Evolutionary conservation across 805 yeast species (phyloP), one percentile per base, ranked within the genome.

Genomic region (Metschnikowia koreensis): DNA sequence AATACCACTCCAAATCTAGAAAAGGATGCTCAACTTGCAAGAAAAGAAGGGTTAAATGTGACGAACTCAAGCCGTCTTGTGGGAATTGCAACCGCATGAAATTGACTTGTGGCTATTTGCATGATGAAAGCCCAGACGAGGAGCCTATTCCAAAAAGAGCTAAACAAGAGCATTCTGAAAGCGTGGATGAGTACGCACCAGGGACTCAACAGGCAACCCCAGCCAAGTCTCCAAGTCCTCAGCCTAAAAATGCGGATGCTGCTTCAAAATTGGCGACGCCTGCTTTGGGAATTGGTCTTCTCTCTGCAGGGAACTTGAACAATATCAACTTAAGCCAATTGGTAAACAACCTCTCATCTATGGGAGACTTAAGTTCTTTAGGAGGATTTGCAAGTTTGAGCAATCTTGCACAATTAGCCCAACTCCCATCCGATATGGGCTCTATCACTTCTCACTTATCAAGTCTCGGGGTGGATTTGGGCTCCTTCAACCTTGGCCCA

Each of bases 21-120:
- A 81, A 82, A 51, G 98, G 98, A 0, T 92, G 98, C 70, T 80
- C 84, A 38, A 88, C 96, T 2, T 92, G 98, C 70, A 92, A 92
- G 64, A 80, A 82, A 57, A 80, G 98, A 60, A 75, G 97, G 47
- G 97, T 93, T 39, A 92, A 92, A 66, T 92, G 98, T 74, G 97
- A 92, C 66, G 97, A 93, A 67, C 73, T 74, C 0, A 86, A 83
- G 54, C 97, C 97, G 0, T 65, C 74, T 7, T 92, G 98, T 67
- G 73, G 73, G 22, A 90, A 90, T 69, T 92, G 98, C 69, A 69
- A 75, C 45, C 84, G 90, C 55, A 81, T 92, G 83, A 86, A 87
- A 22, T 74, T 92, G 36, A 85, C 81, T 28, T 92, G 98, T 69
- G 79, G 86, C 2, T 91, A 87, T 61, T 39, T 64, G 4, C 49